phyloP scores from a whole-genome alignment of 192 early-diverging fungal species.

The Podila clonocystis region DNA sequence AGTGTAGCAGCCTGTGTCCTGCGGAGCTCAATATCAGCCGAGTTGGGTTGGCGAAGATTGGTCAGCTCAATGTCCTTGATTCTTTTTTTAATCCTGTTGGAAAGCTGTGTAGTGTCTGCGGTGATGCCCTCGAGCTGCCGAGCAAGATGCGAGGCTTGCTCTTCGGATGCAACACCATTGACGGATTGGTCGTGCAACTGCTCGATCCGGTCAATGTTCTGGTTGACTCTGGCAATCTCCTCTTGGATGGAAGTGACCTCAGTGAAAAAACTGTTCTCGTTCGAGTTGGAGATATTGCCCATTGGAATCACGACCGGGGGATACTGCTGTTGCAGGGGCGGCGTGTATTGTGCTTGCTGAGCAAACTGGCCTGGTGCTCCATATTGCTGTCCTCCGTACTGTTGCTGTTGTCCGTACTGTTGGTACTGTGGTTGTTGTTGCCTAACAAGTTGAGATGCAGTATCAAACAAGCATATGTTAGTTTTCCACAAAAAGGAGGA shows the following conservation, averaged over 20 bases:
- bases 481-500: no score
- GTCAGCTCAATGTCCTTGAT: constrained; percentile 56
- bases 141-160: constrained; percentile 12
- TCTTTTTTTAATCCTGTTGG: constrained; percentile 56
- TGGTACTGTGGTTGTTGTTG: constrained; percentile 12
- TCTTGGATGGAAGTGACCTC: constrained; percentile 43
- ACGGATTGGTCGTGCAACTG: constrained; percentile 49
- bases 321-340: constrained; percentile 13
- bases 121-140: constrained; percentile 50
- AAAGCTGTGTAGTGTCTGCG: constrained; percentile 41
- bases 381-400: constrained; percentile 14
- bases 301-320: constrained; percentile 6
- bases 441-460: neutral
- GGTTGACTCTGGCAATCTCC: constrained; percentile 32
- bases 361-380: constrained; percentile 26
- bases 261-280: constrained; percentile 29
- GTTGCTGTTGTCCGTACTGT: constrained; percentile 24
- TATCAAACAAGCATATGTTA: no score
- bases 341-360: constrained; percentile 20
- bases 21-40: constrained; percentile 34
- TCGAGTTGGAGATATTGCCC: constrained; percentile 13
- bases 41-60: constrained; percentile 22
- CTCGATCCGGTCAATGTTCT: constrained; percentile 48
- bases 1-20: constrained; percentile 57
- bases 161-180: constrained; percentile 44